These are phyloP conservation scores for Lachnellula hyalina DNA, from an alignment of 2,329 filamentous ascomycete genomes.

Conservation along the genomic window DNA sequence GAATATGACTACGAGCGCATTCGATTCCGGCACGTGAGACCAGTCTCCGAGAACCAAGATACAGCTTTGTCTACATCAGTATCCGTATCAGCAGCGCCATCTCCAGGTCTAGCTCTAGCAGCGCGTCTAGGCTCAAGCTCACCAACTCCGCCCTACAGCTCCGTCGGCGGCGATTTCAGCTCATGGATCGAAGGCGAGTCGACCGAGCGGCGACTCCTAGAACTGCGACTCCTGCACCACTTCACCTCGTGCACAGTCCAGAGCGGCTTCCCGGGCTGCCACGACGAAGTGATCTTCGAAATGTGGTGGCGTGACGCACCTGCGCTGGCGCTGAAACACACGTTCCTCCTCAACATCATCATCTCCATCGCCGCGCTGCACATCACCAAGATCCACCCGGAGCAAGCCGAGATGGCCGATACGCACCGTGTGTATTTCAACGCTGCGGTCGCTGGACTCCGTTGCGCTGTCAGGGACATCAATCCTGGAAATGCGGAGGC, in stretches of 20 bases:
- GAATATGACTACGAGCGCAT: neutral
- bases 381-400: conserved; percentile 5
- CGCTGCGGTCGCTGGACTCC: conserved; percentile 5
- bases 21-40: neutral
- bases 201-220: conserved; percentile 12
- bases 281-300: conserved; percentile 3
- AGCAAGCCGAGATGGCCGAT: conserved; percentile 2
- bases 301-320: conserved; percentile 7
- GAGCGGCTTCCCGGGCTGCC: conserved; percentile 2
- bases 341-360: conserved; percentile 6
- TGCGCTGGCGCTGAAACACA: conserved; percentile 1
- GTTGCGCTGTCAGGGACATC: conserved; percentile 4
- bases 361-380: conserved; percentile 8
- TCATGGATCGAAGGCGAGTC: neutral
- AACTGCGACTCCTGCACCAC: conserved; percentile 23
- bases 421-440: conserved; percentile 10
- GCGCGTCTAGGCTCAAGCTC: neutral
- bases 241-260: conserved; percentile 6
- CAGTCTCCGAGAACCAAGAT: neutral
- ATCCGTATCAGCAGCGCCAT: neutral
- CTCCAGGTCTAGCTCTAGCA: neutral
- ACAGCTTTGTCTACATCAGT: too few relatives aligned
- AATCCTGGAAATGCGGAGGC: conserved; percentile 5
- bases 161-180: neutral
- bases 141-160: neutral